Conservation (phyloP, 2,329 filamentous ascomycete species). For the Pyrenophora teres region DNA sequence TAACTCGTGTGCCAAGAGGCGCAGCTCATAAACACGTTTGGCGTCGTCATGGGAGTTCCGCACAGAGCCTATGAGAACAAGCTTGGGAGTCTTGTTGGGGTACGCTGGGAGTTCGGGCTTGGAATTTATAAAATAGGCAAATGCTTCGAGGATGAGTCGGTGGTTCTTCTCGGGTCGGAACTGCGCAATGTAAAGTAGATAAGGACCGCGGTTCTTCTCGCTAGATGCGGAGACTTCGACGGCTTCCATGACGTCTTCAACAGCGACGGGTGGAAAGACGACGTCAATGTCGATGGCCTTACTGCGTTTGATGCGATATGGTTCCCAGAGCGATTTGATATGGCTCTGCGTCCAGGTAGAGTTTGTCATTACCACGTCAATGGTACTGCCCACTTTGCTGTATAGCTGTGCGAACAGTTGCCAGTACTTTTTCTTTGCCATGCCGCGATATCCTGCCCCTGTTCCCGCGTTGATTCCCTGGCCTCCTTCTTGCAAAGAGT, state of each 20-base stretch:
- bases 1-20: constrained; percentile 84
- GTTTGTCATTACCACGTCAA: constrained; percentile 97
- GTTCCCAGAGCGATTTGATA: constrained; percentile 78
- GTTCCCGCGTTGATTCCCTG: constrained; percentile 81
- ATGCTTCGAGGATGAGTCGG: constrained; percentile 80
- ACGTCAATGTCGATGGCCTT: constrained; percentile 66
- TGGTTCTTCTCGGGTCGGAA: constrained; percentile 99
- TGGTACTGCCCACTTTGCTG: constrained; percentile 76
- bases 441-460: constrained; percentile 72
- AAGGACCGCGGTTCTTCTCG: constrained; percentile 70
- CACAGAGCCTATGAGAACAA: constrained; percentile 92
- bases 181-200: constrained; percentile 91
- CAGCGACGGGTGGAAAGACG: constrained; percentile 90
- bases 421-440: constrained; percentile 83
- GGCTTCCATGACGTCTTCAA: constrained; percentile 76
- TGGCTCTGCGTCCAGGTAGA: constrained; percentile 86
- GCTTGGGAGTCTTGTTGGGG: constrained; percentile 61
- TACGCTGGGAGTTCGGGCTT: constrained; percentile 42
- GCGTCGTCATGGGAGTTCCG: constrained; percentile 76
- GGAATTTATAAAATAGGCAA: constrained; percentile 69
- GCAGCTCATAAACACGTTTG: constrained; percentile 84
- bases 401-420: constrained; percentile 81
- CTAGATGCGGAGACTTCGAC: constrained; percentile 72
- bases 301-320: constrained; percentile 49
- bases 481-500: constrained; percentile 66